Conservation (phyloP, 208 protist genomes). For the Acanthamoeba triangularis region DNA sequence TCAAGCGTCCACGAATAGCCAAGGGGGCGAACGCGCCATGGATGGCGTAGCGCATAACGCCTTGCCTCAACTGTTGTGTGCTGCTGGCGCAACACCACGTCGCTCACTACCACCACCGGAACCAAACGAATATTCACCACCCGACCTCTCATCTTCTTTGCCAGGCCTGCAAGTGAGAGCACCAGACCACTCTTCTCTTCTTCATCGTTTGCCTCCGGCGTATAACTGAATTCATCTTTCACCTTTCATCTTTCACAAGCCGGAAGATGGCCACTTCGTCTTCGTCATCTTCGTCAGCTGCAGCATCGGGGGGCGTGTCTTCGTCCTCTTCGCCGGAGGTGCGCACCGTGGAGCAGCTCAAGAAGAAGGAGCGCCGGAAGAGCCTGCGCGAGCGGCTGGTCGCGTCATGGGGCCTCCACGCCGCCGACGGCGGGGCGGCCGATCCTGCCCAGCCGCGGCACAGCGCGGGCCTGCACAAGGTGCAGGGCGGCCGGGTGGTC, state of each 20-base stretch:
- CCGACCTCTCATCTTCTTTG: too few relatives aligned
- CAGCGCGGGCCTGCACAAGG: not conserved
- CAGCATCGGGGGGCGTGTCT: not conserved
- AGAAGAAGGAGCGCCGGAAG: constrained; percentile 4
- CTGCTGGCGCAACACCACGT: too few relatives aligned
- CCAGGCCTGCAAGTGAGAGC: too few relatives aligned
- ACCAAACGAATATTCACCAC: too few relatives aligned
- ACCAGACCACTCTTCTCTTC: too few relatives aligned
- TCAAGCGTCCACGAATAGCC: too few relatives aligned
- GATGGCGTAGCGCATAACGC: too few relatives aligned
- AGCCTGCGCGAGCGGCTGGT: constrained; percentile 29
- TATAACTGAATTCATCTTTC: not conserved
- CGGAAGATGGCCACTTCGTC: not conserved
- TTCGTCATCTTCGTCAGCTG: not conserved
- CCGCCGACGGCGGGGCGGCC: not conserved
- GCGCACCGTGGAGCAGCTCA: not conserved
- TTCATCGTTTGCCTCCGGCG: too few relatives aligned
- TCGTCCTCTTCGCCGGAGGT: not conserved
- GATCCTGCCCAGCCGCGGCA: not conserved
- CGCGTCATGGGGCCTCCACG: not conserved
- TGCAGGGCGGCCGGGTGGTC: not conserved
- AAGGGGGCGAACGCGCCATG: too few relatives aligned
- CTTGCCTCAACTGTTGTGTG: too few relatives aligned
- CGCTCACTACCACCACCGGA: too few relatives aligned
- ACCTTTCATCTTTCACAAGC: not conserved